phyloP scores from a whole-genome alignment of 768 basidiomycete species.

The Suillus fuscotomentosus region DNA sequence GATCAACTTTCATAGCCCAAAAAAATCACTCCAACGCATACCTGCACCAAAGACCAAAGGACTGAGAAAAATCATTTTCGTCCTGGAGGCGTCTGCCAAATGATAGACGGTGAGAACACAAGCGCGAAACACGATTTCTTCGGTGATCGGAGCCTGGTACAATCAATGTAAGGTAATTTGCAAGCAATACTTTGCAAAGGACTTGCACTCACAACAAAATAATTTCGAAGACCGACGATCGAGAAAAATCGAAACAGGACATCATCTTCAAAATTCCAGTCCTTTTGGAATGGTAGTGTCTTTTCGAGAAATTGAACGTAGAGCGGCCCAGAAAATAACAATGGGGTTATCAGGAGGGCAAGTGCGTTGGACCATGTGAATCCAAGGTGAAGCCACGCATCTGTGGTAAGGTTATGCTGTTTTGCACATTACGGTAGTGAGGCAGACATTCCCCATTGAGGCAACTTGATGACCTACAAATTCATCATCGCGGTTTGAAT shows the following conservation, averaged over 20 bases:
- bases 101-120: slow-evolving; percentile 77
- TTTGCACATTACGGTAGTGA: not conserved
- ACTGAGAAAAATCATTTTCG: slow-evolving; percentile 70
- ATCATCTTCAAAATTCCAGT: slow-evolving; percentile 43
- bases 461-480: not conserved
- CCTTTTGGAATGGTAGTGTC: slow-evolving; percentile 53
- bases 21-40: slow-evolving; percentile 33
- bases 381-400: slow-evolving; percentile 40
- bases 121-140: slow-evolving; percentile 89
- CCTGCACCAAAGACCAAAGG: slow-evolving; percentile 90
- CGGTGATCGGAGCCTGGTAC: slow-evolving; percentile 80
- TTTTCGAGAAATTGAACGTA: slow-evolving; percentile 49
- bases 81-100: slow-evolving; percentile 55
- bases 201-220: slow-evolving; percentile 40
- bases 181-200: not conserved
- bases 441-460: not conserved
- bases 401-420: not conserved
- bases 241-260: slow-evolving; percentile 42
- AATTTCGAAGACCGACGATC: slow-evolving; percentile 72
- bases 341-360: slow-evolving; percentile 66
- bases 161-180: not conserved
- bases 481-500: not conserved
- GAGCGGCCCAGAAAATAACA: slow-evolving; percentile 78
- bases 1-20: not conserved
- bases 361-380: slow-evolving; percentile 28